Percentiles rank a stretch among this genome's conserved stretches.
Conservation (phyloP, 2,329 filamentous ascomycete genomes). For the Bipolaris zeicola region DNA sequence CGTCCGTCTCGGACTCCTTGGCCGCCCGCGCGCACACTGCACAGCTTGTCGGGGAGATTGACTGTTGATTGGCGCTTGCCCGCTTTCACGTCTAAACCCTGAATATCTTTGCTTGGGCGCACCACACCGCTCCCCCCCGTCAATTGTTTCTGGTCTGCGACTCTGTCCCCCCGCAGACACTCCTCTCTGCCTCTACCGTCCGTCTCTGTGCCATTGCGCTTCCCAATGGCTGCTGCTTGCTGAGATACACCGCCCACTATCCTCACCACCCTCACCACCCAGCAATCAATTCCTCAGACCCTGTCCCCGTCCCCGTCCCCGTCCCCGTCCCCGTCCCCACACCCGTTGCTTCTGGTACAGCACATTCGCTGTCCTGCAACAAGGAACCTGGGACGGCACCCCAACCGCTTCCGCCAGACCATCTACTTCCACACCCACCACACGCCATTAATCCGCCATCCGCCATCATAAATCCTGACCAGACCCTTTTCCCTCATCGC, state of each 20-base stretch:
- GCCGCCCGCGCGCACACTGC: neutral
- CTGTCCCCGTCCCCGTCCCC: neutral
- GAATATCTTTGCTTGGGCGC: constrained; percentile 26
- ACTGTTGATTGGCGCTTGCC: constrained; percentile 32
- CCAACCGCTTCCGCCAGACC: neutral
- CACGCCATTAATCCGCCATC: neutral
- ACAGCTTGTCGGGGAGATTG: constrained; percentile 11
- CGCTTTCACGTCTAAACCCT: constrained; percentile 31
- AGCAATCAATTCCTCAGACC: neutral
- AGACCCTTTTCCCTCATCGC: neutral
- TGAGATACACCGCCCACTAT: constrained; percentile 21
- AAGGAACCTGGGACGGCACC: neutral
- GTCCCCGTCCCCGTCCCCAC: neutral
- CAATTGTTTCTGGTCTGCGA: constrained; percentile 24
- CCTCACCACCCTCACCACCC: constrained; percentile 19
- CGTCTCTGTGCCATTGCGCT: constrained; percentile 19
- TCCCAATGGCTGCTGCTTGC: constrained; percentile 30
- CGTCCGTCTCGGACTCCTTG: neutral
- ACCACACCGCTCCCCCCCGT: constrained; percentile 39
- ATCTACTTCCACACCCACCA: neutral
- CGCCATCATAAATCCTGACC: neutral
- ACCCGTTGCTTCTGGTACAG: neutral
- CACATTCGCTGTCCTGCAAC: constrained; percentile 1
- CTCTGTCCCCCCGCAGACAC: constrained; percentile 20
- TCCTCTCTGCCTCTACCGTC: constrained; percentile 13